A percentile compares a stretch with the other conserved stretches of the same genome.
Conservation (phyloP, 345 rosid genomes). For the Citrus hindsii region DNA sequence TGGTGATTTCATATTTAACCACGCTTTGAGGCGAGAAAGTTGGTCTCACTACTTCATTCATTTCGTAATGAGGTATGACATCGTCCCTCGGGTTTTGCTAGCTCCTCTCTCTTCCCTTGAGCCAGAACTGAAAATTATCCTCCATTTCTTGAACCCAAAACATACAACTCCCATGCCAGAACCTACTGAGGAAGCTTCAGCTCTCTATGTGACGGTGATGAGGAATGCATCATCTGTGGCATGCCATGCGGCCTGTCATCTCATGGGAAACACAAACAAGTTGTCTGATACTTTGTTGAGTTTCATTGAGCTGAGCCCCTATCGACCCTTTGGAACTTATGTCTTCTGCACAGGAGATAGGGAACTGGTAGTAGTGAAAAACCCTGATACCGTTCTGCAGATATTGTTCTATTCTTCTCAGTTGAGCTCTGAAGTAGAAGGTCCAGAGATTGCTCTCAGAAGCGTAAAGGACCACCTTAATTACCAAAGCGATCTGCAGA, state of each 20-base stretch:
- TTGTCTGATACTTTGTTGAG: slow-evolving; percentile 53
- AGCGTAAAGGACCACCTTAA: slow-evolving; percentile 46
- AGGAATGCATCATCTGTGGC: slow-evolving; percentile 51
- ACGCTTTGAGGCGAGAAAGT: slow-evolving; percentile 62
- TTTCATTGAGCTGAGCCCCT: slow-evolving; percentile 71
- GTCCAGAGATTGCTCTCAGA: slow-evolving; percentile 19
- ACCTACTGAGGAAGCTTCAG: not conserved
- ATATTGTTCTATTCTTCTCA: slow-evolving; percentile 64
- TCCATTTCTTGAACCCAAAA: slow-evolving; percentile 14
- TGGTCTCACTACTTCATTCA: slow-evolving; percentile 65
- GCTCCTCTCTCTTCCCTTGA: slow-evolving; percentile 43
- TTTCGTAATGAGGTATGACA: slow-evolving; percentile 61
- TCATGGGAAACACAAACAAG: slow-evolving; percentile 66
- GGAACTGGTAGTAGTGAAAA: slow-evolving; percentile 45
- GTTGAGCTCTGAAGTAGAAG: slow-evolving; percentile 33
- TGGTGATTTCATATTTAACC: slow-evolving; percentile 56
- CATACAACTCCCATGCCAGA: not conserved
- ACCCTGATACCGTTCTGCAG: slow-evolving; percentile 76
- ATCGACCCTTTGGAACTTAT: slow-evolving; percentile 69
- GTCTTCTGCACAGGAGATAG: slow-evolving; percentile 50
- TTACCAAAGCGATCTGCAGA: slow-evolving; percentile 35
- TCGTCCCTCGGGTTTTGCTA: slow-evolving; percentile 66
- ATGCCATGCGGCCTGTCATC: slow-evolving; percentile 49
- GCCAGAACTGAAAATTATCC: slow-evolving; percentile 27
- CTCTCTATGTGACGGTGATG: slow-evolving; percentile 47